Base-by-base conservation (phyloP, 1,284 basidiomycete genomes). In the Melampsora occidentalis region DNA sequence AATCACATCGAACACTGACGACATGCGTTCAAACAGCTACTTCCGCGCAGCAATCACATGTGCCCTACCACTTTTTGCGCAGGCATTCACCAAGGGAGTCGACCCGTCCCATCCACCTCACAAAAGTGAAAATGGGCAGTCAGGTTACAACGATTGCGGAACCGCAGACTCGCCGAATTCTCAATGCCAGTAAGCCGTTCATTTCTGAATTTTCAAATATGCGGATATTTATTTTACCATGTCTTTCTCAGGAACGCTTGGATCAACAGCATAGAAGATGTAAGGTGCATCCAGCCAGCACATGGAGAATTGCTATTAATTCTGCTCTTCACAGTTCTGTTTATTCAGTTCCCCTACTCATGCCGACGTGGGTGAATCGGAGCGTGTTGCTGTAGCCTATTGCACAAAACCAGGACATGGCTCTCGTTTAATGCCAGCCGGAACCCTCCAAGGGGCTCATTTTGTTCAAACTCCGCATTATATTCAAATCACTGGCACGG, bases 401-500 rank as follows among this genome's bases (percentile, higher is more conserved):
- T 63, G 62, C 18, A 63, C 62, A 28, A 28, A 33, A 35, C 62
- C 62, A 22, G 33, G 33, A 39, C 62, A 63, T 63, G 62, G 62
- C 7, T 28, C 62, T 28, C 62, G 62, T 9, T 31, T 39, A 10
- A 63, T 63, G 33, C 62, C 62, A 20, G 33, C 25, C 18, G 33
- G 33, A 28, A 63, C 62, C 28, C 33, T 63, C 18, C 48, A 46
- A 10, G 63, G 18, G 28, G 79, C 72, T 0, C 78, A 79, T 71
- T 77, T 59, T 68, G 72, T 79, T 57, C 42, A 49, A n/a, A 79
- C 79, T 33, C 78, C 78, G 6, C 77, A 79, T 65, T 79, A 79
- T 77, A 76, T 72, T 10, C 78, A 78, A 48, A 69, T 79, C 48
- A 79, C 78, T 22, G 79, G 79, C 9, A 78, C 71, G 1, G 83